phyloP scores from a whole-genome alignment of 2,329 filamentous ascomycete genomes.

The Sclerotinia glacialis region DNA sequence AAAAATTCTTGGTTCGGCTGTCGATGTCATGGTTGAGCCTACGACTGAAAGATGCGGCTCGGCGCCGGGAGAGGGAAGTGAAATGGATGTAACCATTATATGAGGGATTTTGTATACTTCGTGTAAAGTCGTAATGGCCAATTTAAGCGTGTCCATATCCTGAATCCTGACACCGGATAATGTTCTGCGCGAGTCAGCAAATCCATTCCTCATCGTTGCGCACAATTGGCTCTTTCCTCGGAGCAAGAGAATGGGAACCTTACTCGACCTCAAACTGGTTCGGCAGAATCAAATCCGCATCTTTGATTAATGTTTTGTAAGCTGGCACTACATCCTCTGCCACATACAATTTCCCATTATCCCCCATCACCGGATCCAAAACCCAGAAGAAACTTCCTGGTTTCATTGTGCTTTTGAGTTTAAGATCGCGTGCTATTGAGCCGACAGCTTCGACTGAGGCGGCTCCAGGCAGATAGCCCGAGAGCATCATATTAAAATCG shows the following conservation, averaged over 20 bases:
- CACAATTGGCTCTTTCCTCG: not conserved
- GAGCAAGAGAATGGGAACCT: slow-evolving; percentile 39
- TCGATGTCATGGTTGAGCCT: slow-evolving; percentile 68
- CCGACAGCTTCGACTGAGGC: slow-evolving; percentile 82
- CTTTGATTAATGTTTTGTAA: slow-evolving; percentile 74
- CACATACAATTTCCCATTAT: slow-evolving; percentile 89
- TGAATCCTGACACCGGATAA: slow-evolving; percentile 82
- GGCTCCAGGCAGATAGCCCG: slow-evolving; percentile 89
- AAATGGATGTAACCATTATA: slow-evolving; percentile 85
- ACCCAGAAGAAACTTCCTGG: slow-evolving; percentile 93
- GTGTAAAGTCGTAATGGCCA: slow-evolving; percentile 77
- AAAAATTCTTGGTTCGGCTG: slow-evolving; percentile 75
- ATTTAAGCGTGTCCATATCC: slow-evolving; percentile 67
- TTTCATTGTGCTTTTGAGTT: slow-evolving; percentile 57
- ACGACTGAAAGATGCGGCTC: slow-evolving; percentile 64
- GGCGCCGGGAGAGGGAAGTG: slow-evolving; percentile 56
- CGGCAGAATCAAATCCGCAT: slow-evolving; percentile 88
- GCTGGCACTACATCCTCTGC: slow-evolving; percentile 86
- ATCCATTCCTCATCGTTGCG: not conserved
- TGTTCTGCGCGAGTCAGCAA: slow-evolving; percentile 51
- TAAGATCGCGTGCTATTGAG: slow-evolving; percentile 76
- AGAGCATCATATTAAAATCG: slow-evolving; percentile 90
- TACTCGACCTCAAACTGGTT: slow-evolving; percentile 98
- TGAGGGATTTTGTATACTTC: slow-evolving; percentile 74
- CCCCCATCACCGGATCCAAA: slow-evolving; percentile 96